Evolutionary conservation across 306 rosid species (phyloP), one percentile per base, ranked within the genome.

Genomic region (Casuarina cunninghamiana): DNA sequence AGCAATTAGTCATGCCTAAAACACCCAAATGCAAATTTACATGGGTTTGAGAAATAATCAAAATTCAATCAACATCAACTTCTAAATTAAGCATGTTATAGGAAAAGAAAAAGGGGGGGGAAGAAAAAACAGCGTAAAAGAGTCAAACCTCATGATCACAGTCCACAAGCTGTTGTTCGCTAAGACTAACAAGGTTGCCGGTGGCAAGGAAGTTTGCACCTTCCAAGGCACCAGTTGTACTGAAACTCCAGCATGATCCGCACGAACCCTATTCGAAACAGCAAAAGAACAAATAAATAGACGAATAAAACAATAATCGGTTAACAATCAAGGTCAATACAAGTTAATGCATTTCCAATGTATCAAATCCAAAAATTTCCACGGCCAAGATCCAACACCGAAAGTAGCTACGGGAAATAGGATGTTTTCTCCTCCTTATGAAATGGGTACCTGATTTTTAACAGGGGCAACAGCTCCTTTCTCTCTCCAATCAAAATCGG

Each of bases 161-260:
- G 79, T 96, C 99, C 54, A 96, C 96, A 6, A 93, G 93, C 80
- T 96, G 99, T 77, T 96, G 99, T 84, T 96, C 99, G 79, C 99
- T 96, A 62, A 96, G 95, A 83, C 97, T 96, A 39, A 87, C 91
- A 61, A 96, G 99, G 50, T 93, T 76, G 39, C 99, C 92, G 0
- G 97, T 93, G 4, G 98, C 77, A 6, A 96, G 91, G 78, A 85
- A 93, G 76, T 93, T 88, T 71, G 98, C 97, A 84, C 99, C 99
- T 91, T 96, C 98, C 70, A 96, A 81, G 10, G 99, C 99, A 45
- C 99, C 99, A 15, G 93, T 89, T 5, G 99, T 79, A 69, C 97
- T 95, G 86, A 95, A 95, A 82, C 99, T 95, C 97, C 97, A 93
- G 88, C 99, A 96, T 1, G 99, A 96, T 60, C 99, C 99, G 73